A percentile compares a stretch with the other conserved stretches of the same genome.
Evolutionary conservation across 805 yeast genomes (phyloP).

Genomic region (Nakazawaea ernobii): DNA sequence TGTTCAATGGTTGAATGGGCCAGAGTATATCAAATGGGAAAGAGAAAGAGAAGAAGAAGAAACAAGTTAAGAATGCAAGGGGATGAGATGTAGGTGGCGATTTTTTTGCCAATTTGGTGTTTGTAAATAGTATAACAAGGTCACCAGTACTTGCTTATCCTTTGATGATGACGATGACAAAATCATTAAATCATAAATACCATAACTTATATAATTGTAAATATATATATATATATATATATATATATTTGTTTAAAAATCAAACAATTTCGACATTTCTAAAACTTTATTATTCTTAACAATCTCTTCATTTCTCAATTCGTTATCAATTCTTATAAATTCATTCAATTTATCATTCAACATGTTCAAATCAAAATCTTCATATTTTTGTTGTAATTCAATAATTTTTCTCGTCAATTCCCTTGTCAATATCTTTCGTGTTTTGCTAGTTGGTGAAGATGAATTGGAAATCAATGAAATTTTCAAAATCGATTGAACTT

Average conservation of each 20-base stretch:
- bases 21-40: neutral
- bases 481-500: neutral
- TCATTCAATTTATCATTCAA: neutral
- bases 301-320: neutral
- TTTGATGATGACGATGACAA: too few species aligned
- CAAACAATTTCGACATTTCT: conserved; percentile 2
- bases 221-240: neutral
- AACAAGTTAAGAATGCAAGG: too few species aligned
- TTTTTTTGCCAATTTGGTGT: too few species aligned
- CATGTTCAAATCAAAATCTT: conserved; percentile 3
- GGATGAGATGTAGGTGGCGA: too few species aligned
- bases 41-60: too few species aligned
- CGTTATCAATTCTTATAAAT: neutral
- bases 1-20: neutral
- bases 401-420: neutral
- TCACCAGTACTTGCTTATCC: too few species aligned
- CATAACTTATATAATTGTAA: neutral
- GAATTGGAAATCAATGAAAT: neutral
- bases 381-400: conserved; percentile 2
- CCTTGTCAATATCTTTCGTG: neutral
- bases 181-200: neutral
- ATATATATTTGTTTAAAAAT: neutral
- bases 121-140: too few species aligned
- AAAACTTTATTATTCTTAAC: neutral
- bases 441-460: neutral